These are phyloP conservation scores for Pyrenula massariospora DNA, from an alignment of 495 filamentous ascomycete species.

Conservation along the genomic window DNA sequence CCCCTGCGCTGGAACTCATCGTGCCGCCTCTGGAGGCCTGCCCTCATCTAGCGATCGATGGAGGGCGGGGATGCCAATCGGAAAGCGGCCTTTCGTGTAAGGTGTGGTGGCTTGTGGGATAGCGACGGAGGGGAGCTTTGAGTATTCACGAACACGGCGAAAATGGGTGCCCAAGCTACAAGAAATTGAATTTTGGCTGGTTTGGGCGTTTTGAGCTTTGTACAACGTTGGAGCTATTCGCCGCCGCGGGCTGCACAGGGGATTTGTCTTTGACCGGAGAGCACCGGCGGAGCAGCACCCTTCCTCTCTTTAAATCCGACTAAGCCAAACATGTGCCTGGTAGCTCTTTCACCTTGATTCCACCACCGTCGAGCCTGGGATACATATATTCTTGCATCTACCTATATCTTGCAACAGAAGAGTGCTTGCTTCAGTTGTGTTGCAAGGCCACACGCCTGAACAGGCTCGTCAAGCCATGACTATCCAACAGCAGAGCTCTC, in stretches of 20 bases:
- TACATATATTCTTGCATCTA: too few relatives aligned
- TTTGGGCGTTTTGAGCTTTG: neutral
- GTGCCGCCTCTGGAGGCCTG: slow-evolving; percentile 14
- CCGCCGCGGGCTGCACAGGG: neutral
- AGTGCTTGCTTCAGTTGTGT: too few relatives aligned
- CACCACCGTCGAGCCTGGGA: too few relatives aligned
- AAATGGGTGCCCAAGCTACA: neutral
- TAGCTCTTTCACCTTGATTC: too few relatives aligned
- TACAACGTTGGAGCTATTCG: neutral
- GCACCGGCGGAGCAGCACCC: neutral
- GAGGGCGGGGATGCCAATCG: neutral
- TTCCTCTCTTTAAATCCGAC: neutral
- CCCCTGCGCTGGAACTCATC: slow-evolving; percentile 75
- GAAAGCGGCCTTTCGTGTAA: neutral
- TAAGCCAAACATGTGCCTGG: neutral
- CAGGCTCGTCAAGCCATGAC: neutral
- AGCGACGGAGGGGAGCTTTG: neutral
- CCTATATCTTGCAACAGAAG: too few relatives aligned
- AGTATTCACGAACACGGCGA: too few relatives aligned
- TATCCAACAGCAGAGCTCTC: slow-evolving; percentile 2
- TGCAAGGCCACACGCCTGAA: neutral
- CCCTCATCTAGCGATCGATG: slow-evolving; percentile 5
- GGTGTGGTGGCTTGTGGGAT: neutral
- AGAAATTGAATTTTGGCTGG: neutral
- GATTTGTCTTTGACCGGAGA: neutral